Evolutionary conservation across 2,329 filamentous ascomycete species (phyloP), one percentile per base, ranked within the genome.

Genomic region (Reticulascus tulasneorum): DNA sequence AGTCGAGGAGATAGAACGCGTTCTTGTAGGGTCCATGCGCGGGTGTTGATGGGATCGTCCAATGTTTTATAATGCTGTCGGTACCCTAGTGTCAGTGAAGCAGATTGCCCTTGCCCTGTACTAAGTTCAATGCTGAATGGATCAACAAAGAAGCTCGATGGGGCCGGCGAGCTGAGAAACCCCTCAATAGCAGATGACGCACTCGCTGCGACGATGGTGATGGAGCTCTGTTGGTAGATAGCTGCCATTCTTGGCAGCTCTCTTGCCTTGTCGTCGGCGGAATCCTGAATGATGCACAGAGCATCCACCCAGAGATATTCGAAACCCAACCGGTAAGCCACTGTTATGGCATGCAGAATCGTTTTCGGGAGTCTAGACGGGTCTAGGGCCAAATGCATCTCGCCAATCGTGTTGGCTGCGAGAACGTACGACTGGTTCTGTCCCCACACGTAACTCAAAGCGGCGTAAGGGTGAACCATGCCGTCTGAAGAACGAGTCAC

Each of bases 391-490:
- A n/a, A n/a, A n/a, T n/a, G n/a, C n/a, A n/a, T n/a, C n/a, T n/a
- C n/a, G n/a, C n/a, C n/a, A n/a, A n/a, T n/a, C n/a, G n/a, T n/a
- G n/a, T n/a, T n/a, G n/a, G n/a, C n/a, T n/a, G n/a, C n/a, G n/a
- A n/a, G n/a, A n/a, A n/a, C n/a, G n/a, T n/a, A n/a, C n/a, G n/a
- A n/a, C n/a, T n/a, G n/a, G n/a, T n/a, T n/a, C n/a, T n/a, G n/a
- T n/a, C 58, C 59, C 47, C 51, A 54, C 2, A 62, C 59, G 34
- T 62, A 62, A 35, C 59, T 62, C 42, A 62, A 20, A 1, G 59
- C 58, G 1, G 47, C 49, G 13, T 58, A 62, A 10, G 23, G 27
- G 12, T 31, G 29, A 18, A 12, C 29, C 22, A n/a, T 1, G 12
- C 22, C 15, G 7, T 17, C 18, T n/a, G n/a, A n/a, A n/a, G n/a